Evolutionary conservation across 371 early-diverging fungal species (phyloP).

Genomic region (Mortierella sp.): DNA sequence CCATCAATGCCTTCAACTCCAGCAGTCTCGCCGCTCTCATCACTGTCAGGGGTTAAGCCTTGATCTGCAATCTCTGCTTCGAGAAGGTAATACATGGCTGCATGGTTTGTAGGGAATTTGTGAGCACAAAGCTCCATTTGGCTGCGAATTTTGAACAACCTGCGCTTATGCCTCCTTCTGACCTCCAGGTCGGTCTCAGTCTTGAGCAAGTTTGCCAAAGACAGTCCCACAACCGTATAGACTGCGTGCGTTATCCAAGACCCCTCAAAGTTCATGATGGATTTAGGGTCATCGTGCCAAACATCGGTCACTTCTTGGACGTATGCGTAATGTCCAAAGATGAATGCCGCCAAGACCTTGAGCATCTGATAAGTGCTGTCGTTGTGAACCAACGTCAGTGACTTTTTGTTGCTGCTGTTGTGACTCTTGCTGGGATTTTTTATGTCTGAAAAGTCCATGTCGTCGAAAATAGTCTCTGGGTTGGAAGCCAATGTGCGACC

Average conservation of each 20-base stretch:
- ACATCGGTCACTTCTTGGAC: constrained; percentile 28
- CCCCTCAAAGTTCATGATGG: constrained; percentile 54
- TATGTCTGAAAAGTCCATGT: constrained; percentile 30
- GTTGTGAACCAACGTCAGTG: constrained; percentile 33
- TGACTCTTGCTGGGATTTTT: constrained; percentile 1
- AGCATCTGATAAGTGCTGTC: constrained; percentile 52
- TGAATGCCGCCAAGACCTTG: constrained; percentile 41
- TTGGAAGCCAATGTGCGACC: constrained; percentile 27
- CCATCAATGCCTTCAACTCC: background rate
- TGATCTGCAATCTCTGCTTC: constrained; percentile 55
- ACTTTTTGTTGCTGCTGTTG: constrained; percentile 5
- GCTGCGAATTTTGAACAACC: constrained; percentile 23
- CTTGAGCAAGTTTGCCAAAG: constrained; percentile 34
- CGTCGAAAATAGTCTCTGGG: constrained; percentile 45
- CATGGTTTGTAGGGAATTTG: constrained; percentile 50
- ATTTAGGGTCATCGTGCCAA: constrained; percentile 50
- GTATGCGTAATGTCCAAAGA: constrained; percentile 41
- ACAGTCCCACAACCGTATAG: constrained; percentile 37
- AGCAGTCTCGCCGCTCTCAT: background rate
- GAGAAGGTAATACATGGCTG: constrained; percentile 45
- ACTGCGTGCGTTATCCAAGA: constrained; percentile 45
- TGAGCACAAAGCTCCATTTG: constrained; percentile 33
- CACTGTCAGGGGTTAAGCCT: constrained; percentile 9
- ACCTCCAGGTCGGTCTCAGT: constrained; percentile 31
- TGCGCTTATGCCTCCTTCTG: constrained; percentile 5